phyloP scores from a whole-genome alignment of 129 eudicot genomes.

The Tagetes patula region DNA sequence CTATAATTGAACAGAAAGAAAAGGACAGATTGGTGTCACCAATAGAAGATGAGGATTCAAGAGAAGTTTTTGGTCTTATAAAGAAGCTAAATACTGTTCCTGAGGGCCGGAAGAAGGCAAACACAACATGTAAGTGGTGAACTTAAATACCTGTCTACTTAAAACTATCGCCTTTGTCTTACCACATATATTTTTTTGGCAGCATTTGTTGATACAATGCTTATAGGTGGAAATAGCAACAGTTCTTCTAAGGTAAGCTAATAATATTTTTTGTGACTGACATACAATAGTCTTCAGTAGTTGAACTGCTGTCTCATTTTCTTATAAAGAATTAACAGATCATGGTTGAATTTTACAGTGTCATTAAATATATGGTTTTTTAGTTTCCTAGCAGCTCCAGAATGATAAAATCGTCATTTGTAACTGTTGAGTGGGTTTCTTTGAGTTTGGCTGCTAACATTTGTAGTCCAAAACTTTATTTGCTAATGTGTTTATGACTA shows the following conservation, averaged over 20 bases:
- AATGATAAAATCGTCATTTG: neutral
- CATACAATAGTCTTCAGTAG: neutral
- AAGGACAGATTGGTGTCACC: constrained; percentile 50
- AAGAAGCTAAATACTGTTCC: constrained; percentile 65
- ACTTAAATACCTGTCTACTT: neutral
- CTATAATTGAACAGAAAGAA: constrained; percentile 46
- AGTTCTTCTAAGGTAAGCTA: constrained; percentile 51
- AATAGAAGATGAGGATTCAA: constrained; percentile 61
- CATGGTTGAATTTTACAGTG: neutral
- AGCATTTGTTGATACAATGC: constrained; percentile 68
- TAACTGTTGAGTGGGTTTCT: neutral
- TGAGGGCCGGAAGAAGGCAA: constrained; percentile 55
- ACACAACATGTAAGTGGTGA: constrained; percentile 54
- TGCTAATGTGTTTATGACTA: neutral
- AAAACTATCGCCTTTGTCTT: constrained; percentile 5
- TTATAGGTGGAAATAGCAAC: constrained; percentile 60
- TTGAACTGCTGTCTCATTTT: neutral
- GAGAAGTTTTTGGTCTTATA: constrained; percentile 80
- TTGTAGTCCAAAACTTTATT: neutral
- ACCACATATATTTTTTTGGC: constrained; percentile 34
- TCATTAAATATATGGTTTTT: neutral
- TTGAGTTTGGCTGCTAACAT: neutral
- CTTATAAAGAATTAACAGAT: neutral
- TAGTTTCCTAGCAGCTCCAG: neutral
- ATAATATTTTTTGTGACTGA: neutral